Conservation (phyloP, 2,329 filamentous ascomycete species). For the Ophiosphaerella korrae region DNA sequence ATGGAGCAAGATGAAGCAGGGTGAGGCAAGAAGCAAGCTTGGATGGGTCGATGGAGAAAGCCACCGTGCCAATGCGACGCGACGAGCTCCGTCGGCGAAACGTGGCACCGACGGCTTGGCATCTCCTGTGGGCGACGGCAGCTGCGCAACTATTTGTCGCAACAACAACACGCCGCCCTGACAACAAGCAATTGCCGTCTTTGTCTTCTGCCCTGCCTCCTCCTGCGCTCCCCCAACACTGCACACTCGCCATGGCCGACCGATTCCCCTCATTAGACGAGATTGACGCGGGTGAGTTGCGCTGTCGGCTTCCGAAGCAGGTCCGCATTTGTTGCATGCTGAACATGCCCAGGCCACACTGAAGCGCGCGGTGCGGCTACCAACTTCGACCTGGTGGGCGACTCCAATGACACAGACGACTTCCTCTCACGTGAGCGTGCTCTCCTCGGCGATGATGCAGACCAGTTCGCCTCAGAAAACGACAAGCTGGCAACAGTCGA, state of each 20-base stretch:
- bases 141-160: conserved; percentile 15
- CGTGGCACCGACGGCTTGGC: conserved; percentile 20
- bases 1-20: conserved; percentile 23
- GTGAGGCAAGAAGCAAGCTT: background rate
- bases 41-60: conserved; percentile 13
- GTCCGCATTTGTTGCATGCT: conserved; percentile 27
- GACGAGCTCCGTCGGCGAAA: conserved; percentile 26
- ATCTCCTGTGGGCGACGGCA: conserved; percentile 18
- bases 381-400: conserved; percentile 56
- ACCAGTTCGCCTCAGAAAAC: conserved; percentile 81
- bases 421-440: conserved; percentile 93
- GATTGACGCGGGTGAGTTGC: conserved; percentile 55
- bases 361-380: conserved; percentile 60
- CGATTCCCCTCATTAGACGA: conserved; percentile 59
- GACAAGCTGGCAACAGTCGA: conserved; percentile 70
- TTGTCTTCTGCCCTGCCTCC: background rate
- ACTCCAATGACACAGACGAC: conserved; percentile 71
- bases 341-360: conserved; percentile 64
- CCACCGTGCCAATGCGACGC: conserved; percentile 22
- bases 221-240: background rate
- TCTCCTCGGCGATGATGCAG: conserved; percentile 86
- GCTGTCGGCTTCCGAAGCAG: conserved; percentile 25
- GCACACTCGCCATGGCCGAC: conserved; percentile 52
- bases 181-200: conserved; percentile 26
- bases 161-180: conserved; percentile 19